Conservation (phyloP, 176 grass and related monocot species). For the Carex scoparia region DNA sequence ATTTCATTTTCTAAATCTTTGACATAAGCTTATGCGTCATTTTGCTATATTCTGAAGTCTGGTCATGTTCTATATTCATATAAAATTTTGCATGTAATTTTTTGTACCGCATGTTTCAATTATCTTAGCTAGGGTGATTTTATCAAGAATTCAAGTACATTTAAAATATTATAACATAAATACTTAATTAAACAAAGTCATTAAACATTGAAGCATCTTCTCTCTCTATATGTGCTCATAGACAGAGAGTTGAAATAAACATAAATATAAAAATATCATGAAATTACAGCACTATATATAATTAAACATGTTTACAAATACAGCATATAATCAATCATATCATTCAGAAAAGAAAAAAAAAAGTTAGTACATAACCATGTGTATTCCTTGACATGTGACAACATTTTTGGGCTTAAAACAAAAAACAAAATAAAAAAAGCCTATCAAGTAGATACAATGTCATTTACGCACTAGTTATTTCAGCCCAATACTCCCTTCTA, state of each 20-base stretch:
- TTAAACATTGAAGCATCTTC: neutral
- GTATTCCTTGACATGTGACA: no score
- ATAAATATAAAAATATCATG: neutral
- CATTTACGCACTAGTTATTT: neutral
- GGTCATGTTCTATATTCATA: neutral
- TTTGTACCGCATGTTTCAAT: no score
- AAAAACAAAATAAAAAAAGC: neutral
- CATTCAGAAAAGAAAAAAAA: no score
- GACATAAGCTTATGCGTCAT: neutral
- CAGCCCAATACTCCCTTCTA: neutral
- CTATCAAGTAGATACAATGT: neutral
- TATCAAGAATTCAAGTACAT: neutral
- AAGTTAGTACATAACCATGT: no score
- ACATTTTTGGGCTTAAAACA: neutral
- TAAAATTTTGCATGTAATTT: neutral
- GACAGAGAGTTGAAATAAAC: neutral
- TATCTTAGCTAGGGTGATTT: no score
- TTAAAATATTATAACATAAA: neutral
- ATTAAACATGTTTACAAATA: no score
- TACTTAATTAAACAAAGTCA: neutral
- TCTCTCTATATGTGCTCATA: no score
- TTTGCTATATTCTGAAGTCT: neutral
- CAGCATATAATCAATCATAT: no score
- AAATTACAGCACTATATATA: no score
- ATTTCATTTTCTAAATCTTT: neutral